These are phyloP conservation scores for Penstemon barbatus DNA, from an alignment of 257 asterid genomes.

Conservation along the genomic window DNA sequence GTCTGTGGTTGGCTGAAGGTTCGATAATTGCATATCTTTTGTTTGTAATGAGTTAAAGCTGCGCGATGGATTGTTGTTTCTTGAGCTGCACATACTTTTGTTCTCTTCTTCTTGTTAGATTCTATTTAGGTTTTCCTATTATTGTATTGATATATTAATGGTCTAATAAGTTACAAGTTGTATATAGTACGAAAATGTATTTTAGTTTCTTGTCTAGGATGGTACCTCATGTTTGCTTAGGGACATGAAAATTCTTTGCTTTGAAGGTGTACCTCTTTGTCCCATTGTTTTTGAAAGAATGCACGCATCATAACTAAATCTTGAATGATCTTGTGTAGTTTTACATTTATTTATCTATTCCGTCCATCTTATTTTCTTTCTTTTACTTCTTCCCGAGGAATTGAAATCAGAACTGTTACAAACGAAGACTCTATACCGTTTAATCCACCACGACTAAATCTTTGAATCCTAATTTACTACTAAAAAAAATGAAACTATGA, in stretches of 20 bases:
- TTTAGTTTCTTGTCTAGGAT: constrained; percentile 28
- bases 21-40: constrained; percentile 5
- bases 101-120: constrained; percentile 30
- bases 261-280: background rate
- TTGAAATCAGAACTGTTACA: too few species aligned
- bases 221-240: constrained; percentile 12
- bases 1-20: constrained; percentile 14
- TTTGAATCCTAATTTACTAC: too few species aligned
- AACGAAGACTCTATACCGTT: too few species aligned
- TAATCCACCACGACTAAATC: too few species aligned
- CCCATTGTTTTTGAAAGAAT: background rate
- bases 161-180: too few species aligned
- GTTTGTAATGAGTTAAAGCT: constrained; percentile 30
- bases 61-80: constrained; percentile 29
- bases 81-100: constrained; percentile 37
- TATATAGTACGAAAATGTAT: constrained; percentile 32
- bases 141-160: background rate
- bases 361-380: too few species aligned
- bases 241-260: background rate
- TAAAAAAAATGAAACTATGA: too few species aligned
- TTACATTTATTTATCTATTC: too few species aligned
- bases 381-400: too few species aligned
- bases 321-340: too few species aligned
- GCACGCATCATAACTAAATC: too few species aligned
- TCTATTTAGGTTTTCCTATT: constrained; percentile 24